phyloP scores from a whole-genome alignment of 2,329 filamentous ascomycete species.

The Paraphaeosphaeria minitans region DNA sequence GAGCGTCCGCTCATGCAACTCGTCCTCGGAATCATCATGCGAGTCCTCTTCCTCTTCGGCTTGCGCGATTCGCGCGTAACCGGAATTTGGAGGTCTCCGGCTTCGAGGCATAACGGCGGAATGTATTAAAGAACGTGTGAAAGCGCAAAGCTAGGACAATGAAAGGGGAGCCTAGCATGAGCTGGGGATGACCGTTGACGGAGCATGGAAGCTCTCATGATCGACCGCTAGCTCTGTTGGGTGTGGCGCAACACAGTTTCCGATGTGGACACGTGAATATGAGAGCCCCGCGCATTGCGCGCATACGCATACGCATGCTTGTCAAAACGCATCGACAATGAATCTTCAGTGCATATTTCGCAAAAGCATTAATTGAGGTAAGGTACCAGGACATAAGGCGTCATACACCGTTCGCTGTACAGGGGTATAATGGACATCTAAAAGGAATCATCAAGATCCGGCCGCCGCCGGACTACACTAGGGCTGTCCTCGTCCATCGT shows the following conservation, averaged over 20 bases:
- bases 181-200: constrained; percentile 8
- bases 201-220: constrained; percentile 3
- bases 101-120: constrained; percentile 35
- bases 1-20: constrained; percentile 43
- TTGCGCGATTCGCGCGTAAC: constrained; percentile 59
- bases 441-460: constrained; percentile 56
- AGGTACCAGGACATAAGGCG: background rate
- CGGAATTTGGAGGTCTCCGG: constrained; percentile 52
- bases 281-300: no score
- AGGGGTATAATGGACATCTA: constrained; percentile 22
- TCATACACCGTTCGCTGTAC: background rate
- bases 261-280: background rate
- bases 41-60: constrained; percentile 56
- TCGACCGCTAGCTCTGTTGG: constrained; percentile 2
- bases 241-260: background rate
- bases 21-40: constrained; percentile 48
- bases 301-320: background rate
- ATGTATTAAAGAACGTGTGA: constrained; percentile 10
- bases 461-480: constrained; percentile 52
- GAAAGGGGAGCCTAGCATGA: constrained; percentile 16
- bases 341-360: background rate
- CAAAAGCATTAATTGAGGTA: background rate
- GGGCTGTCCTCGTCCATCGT: constrained; percentile 54
- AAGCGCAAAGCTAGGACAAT: constrained; percentile 16
- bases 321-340: background rate